Evolutionary conservation across 75 land plant species (phyloP), one percentile per base, ranked within the genome.

Genomic region (Cunninghamia lanceolata): DNA sequence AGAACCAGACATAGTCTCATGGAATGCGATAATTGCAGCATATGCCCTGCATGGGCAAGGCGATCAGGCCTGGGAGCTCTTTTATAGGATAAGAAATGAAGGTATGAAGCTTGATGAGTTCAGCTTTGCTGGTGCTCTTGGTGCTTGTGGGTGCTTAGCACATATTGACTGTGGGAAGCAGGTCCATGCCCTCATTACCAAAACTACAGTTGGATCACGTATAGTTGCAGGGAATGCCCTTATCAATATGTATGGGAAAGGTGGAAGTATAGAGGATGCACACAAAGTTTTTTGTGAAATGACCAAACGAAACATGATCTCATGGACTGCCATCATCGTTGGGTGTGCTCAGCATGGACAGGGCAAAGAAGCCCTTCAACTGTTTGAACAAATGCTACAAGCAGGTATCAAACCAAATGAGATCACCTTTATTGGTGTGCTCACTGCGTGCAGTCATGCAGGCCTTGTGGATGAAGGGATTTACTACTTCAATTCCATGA

Each of bases 171-270:
- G 42, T 74, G 92, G 92, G 34, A 85, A 87, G 71, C 86, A 88
- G 59, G 79, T 91, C n/a, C 92, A 93, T 56, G 53, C 85, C 42
- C 85, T 82, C 35, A 79, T 89, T 21, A 74, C 83, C 21, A 87
- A 80, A 83, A 87, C 35, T 39, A 86, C 89, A 30, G 84, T 77
- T n/a, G 89, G 83, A 25, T 82, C 32, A 5, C 30, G 53, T 46
- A 75, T 78, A n/a, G 79, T 91, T 85, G 74, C 83, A 47, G 87
- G 74, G 19, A 87, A 90, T 14, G 85, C 93, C 1, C 90, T 92
- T 39, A 54, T 92, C 32, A 88, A 89, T 83, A 89, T 91, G 92
- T 92, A 92, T 85, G 76, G 88, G 30, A 87, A 89, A 30, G 91
- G 88, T 52, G 71, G 86, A 30, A 47, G 40, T 13, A 28, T 92